Evolutionary conservation across 768 basidiomycete genomes (phyloP).

Genomic region (Tulasnella sp.): DNA sequence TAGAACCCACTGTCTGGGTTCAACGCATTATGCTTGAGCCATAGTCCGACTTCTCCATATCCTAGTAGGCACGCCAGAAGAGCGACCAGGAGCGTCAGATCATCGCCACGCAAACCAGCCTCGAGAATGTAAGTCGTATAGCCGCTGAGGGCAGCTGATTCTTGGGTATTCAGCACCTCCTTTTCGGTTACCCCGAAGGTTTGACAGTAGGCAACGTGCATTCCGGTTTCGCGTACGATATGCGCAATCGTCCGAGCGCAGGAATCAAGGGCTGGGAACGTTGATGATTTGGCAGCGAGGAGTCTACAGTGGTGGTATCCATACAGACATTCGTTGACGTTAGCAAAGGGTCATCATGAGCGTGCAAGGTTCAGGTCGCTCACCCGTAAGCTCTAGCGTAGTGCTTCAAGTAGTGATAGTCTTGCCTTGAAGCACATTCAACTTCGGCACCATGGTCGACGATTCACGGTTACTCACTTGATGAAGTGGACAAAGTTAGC

Average conservation of each 20-base stretch:
- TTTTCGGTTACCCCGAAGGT: constrained; percentile 57
- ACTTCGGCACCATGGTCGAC: neutral
- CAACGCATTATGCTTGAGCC: constrained; percentile 56
- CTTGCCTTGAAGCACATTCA: constrained; percentile 46
- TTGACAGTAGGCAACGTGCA: constrained; percentile 64
- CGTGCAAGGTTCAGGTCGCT: constrained; percentile 22
- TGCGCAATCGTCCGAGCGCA: constrained; percentile 57
- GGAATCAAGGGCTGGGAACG: constrained; percentile 52
- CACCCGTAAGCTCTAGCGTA: constrained; percentile 77
- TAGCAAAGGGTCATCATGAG: neutral
- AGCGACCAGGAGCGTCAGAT: constrained; percentile 65
- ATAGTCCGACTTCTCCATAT: constrained; percentile 86
- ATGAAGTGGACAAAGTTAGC: constrained; percentile 78
- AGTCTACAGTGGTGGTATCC: constrained; percentile 40
- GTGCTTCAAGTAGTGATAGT: constrained; percentile 73
- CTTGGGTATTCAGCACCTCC: constrained; percentile 54
- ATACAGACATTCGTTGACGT: no score
- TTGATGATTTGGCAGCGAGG: constrained; percentile 66
- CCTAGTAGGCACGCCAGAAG: constrained; percentile 81
- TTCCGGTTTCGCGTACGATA: constrained; percentile 59
- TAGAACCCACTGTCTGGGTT: constrained; percentile 46
- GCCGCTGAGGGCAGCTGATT: constrained; percentile 66
- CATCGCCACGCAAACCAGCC: constrained; percentile 65
- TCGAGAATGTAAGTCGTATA: constrained; percentile 85
- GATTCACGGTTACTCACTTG: constrained; percentile 43